phyloP scores from a whole-genome alignment of 2,329 filamentous ascomycete genomes.

The Cercospora nicotianae region DNA sequence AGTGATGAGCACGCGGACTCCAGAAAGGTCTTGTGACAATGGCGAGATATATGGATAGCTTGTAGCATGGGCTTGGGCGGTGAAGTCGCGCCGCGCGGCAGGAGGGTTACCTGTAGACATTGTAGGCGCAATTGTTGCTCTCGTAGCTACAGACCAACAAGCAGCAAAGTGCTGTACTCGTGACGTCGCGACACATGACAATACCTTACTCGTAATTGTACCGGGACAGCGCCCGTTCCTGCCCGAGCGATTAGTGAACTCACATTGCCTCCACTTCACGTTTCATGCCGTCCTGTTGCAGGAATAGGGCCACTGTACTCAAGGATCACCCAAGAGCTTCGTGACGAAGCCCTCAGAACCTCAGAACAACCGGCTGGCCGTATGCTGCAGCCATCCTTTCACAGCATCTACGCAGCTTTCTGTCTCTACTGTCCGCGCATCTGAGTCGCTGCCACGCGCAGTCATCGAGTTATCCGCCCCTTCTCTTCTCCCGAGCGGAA shows the following conservation, averaged over 20 bases:
- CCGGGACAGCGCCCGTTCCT: neutral
- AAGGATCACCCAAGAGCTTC: neutral
- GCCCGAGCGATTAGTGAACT: neutral
- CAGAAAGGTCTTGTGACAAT: slow-evolving; percentile 16
- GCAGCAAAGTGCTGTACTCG: neutral
- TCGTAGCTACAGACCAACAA: neutral
- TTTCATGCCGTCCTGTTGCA: neutral
- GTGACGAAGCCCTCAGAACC: neutral
- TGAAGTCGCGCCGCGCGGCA: slow-evolving; percentile 14
- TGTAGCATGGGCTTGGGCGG: slow-evolving; percentile 4
- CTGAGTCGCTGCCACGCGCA: neutral
- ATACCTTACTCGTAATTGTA: neutral
- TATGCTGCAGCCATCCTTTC: neutral
- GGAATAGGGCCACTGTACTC: neutral
- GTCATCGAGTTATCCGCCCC: neutral
- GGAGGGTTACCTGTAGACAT: neutral
- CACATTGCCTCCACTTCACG: neutral
- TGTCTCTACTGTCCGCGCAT: neutral
- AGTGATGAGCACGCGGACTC: slow-evolving; percentile 41
- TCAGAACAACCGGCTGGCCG: neutral
- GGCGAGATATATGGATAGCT: slow-evolving; percentile 15
- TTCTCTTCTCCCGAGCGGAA: neutral
- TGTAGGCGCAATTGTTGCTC: neutral
- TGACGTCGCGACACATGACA: neutral
- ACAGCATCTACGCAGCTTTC: neutral